Evolutionary conservation across 495 filamentous ascomycete genomes (phyloP).

Genomic region (Pseudoneurospora amorphoporcata): DNA sequence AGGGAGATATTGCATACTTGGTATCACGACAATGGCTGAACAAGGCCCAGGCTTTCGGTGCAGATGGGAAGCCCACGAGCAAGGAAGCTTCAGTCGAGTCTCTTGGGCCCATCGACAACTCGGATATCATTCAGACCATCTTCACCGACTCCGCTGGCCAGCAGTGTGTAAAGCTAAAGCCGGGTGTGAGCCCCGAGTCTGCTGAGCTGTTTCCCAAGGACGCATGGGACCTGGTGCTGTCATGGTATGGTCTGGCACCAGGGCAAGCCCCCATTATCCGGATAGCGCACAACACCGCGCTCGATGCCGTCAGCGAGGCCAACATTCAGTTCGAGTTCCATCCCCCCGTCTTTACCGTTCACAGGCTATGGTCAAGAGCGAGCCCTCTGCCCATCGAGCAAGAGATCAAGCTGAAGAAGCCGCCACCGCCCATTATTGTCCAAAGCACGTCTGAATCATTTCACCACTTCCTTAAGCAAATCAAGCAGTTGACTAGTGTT

Average conservation of each 20-base stretch:
- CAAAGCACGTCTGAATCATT: slow-evolving; percentile 58
- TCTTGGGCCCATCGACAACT: slow-evolving; percentile 82
- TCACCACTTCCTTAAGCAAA: slow-evolving; percentile 61
- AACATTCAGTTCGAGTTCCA: slow-evolving; percentile 77
- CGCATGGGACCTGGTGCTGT: slow-evolving; percentile 70
- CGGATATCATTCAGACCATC: slow-evolving; percentile 49
- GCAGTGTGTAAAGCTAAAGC: slow-evolving; percentile 66
- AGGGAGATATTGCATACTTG: slow-evolving; percentile 66
- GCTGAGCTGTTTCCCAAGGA: slow-evolving; percentile 68
- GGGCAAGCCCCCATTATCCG: slow-evolving; percentile 66
- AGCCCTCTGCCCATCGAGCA: slow-evolving; percentile 46
- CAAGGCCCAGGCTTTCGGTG: slow-evolving; percentile 58
- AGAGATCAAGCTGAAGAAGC: slow-evolving; percentile 45
- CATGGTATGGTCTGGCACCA: slow-evolving; percentile 69
- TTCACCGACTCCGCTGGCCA: slow-evolving; percentile 36
- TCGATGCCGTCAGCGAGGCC: slow-evolving; percentile 37
- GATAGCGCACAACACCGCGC: slow-evolving; percentile 64
- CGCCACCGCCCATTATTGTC: slow-evolving; percentile 48
- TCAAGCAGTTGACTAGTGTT: slow-evolving; percentile 56
- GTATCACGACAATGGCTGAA: slow-evolving; percentile 73
- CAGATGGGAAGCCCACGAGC: slow-evolving; percentile 40
- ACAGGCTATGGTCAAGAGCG: slow-evolving; percentile 57
- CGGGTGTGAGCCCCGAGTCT: slow-evolving; percentile 56
- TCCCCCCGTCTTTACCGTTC: slow-evolving; percentile 77
- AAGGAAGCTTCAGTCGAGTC: slow-evolving; percentile 53